Percentiles rank a stretch among this genome's conserved stretches.
Evolutionary conservation across 257 asterid species (phyloP).

Genomic region (Fraxinus quadrangulata): DNA sequence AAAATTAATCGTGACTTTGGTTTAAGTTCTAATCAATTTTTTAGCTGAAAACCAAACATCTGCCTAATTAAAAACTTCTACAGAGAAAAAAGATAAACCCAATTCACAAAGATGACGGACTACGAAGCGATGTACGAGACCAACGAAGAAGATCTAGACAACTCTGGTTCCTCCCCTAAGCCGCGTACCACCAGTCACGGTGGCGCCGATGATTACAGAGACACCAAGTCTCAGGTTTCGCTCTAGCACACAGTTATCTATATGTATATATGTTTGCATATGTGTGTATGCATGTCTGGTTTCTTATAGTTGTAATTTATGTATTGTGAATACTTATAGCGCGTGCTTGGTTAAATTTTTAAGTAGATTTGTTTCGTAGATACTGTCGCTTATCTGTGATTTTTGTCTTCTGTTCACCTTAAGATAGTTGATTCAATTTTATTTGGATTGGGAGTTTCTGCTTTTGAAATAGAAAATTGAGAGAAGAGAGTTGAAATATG

Average conservation of each 20-base stretch:
- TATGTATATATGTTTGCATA: not conserved
- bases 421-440: not conserved
- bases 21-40: too few relatives aligned
- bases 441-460: not conserved
- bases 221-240: conserved; percentile 47
- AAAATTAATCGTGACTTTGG: too few relatives aligned
- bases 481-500: not conserved
- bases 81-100: not conserved
- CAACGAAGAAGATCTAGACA: conserved; percentile 41
- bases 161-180: conserved; percentile 37
- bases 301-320: not conserved
- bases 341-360: not conserved
- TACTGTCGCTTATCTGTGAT: not conserved
- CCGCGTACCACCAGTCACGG: conserved; percentile 32
- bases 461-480: not conserved
- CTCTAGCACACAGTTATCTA: not conserved
- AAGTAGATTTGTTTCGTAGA: not conserved
- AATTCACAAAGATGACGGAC: conserved; percentile 32
- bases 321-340: not conserved
- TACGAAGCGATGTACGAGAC: conserved; percentile 33
- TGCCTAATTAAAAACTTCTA: too few relatives aligned
- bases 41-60: too few relatives aligned
- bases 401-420: too few relatives aligned
- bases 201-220: conserved; percentile 38
- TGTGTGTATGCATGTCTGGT: not conserved